Base-by-base conservation (phyloP, 257 asterid genomes). In the Solanum stenotomum region DNA sequence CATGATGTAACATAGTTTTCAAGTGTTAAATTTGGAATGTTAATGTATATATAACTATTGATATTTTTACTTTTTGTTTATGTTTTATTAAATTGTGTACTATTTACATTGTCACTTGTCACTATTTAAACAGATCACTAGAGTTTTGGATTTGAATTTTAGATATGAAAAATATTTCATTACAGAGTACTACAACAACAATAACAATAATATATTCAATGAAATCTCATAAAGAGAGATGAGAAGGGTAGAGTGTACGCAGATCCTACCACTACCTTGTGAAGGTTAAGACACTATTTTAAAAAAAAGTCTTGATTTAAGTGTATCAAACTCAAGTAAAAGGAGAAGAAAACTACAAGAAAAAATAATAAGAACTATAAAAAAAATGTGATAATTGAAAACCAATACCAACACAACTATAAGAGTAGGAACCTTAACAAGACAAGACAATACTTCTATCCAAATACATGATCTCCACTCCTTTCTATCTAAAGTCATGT, bases 291-390 rank as follows among this genome's bases (percentile, higher is more conserved):
- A 49, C 3, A 15, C 22, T 49, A 1, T 49, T 15, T 15, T 16
- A 0, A 2, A 16, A 18, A 15, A 18, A 16, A 18, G 1, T 1
- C 0, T 2, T 5, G 1, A 5, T 2, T 49, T 16, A 52, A 16
- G 3, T 52, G 4, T 18, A 52, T 18, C n/a, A 52, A 18, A 52
- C 0, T 0, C 63, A 18, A 18, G 4, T 52, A 18, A 3, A 18
- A 18, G 23, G n/a, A 52, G 63, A 52, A 52, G 63, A 52, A 52
- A 52, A 3, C n/a, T 49, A 49, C 59, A 49, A 49, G 59, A 12
- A 46, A 44, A 42, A 42, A 3, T 10, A 11, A 11, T 10, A 42
- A 42, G 5, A 10, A 42, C 13, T 42, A 44, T 4, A 10, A 46
- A 13, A 44, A 46, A 4, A 15, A 49, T 52, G 23, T 52, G n/a